A percentile compares a stretch with the other conserved stretches of the same genome.
Conservation (phyloP, 495 filamentous ascomycete genomes). For the Aspergillus ostianus region DNA sequence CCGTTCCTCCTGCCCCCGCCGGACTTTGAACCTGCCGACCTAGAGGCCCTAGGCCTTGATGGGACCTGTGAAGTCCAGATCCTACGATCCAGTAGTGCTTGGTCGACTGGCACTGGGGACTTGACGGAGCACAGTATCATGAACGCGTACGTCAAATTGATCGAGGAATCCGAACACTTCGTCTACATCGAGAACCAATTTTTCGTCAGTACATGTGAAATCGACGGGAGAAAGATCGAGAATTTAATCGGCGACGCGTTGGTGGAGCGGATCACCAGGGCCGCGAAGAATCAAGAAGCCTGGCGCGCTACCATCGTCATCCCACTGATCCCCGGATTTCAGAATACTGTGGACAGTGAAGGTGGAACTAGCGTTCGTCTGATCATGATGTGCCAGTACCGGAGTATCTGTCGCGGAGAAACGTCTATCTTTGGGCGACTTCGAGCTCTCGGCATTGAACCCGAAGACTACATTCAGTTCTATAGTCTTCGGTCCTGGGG, state of each 20-base stretch:
- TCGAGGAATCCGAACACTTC: constrained; percentile 92
- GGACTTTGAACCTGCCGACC: constrained; percentile 80
- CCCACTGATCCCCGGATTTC: constrained; percentile 95
- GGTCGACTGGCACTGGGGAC: constrained; percentile 87
- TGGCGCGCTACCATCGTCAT: constrained; percentile 96
- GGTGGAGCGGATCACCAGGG: constrained; percentile 85
- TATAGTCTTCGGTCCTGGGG: constrained; percentile 93
- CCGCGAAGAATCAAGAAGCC: constrained; percentile 77
- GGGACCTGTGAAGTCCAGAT: constrained; percentile 97
- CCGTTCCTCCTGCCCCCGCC: constrained; percentile 92
- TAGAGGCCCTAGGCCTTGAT: constrained; percentile 81
- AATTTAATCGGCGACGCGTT: constrained; percentile 95
- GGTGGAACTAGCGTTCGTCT: constrained; percentile 92
- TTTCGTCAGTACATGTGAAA: constrained; percentile 91
- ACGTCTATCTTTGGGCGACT: constrained; percentile 89
- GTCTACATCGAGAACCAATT: constrained; percentile 99
- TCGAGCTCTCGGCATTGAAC: constrained; percentile 79
- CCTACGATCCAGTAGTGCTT: constrained; percentile 81
- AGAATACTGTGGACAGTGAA: constrained; percentile 91
- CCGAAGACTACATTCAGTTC: constrained; percentile 95
- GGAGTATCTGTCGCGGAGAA: constrained; percentile 93
- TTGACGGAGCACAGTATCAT: constrained; percentile 89
- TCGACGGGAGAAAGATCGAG: constrained; percentile 80
- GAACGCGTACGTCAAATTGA: constrained; percentile 92
- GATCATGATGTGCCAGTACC: constrained; percentile 98